These are phyloP conservation scores for Mycena kentingensis DNA, from an alignment of 768 basidiomycete species.

Conservation along the genomic window DNA sequence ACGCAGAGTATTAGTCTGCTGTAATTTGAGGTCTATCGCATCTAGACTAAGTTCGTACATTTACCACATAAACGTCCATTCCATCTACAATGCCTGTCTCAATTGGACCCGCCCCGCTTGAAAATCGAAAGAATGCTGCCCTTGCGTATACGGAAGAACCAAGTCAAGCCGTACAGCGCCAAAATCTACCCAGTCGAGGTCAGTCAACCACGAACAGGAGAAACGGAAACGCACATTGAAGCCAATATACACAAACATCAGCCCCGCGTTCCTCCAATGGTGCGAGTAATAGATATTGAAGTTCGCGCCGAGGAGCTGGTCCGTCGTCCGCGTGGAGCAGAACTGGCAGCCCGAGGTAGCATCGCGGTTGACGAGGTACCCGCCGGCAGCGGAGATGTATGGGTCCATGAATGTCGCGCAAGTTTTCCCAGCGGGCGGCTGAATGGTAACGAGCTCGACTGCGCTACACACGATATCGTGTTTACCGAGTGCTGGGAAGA, in stretches of 20 bases:
- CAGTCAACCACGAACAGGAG: neutral
- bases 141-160: too few relatives aligned
- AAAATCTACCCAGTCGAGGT: too few relatives aligned
- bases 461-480: slow-evolving; percentile 55
- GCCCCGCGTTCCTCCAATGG: slow-evolving; percentile 55
- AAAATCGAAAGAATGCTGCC: too few relatives aligned
- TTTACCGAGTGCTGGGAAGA: slow-evolving; percentile 50
- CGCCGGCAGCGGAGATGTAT: slow-evolving; percentile 55
- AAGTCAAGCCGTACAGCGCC: too few relatives aligned
- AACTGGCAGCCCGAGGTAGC: slow-evolving; percentile 55
- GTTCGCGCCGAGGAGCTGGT: slow-evolving; percentile 49
- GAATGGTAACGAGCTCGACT: slow-evolving; percentile 61
- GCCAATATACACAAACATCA: slow-evolving; percentile 49
- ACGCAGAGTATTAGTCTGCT: too few relatives aligned
- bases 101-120: too few relatives aligned
- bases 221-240: slow-evolving; percentile 43
- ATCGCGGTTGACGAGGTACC: slow-evolving; percentile 58
- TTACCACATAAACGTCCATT: too few relatives aligned
- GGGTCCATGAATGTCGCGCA: slow-evolving; percentile 54
- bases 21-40: too few relatives aligned
- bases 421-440: slow-evolving; percentile 58
- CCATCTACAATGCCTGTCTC: too few relatives aligned
- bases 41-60: too few relatives aligned
- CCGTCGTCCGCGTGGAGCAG: slow-evolving; percentile 55
- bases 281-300: slow-evolving; percentile 65